Base-by-base conservation (phyloP, 305 asterid species). In the Fraxinus platypoda region DNA sequence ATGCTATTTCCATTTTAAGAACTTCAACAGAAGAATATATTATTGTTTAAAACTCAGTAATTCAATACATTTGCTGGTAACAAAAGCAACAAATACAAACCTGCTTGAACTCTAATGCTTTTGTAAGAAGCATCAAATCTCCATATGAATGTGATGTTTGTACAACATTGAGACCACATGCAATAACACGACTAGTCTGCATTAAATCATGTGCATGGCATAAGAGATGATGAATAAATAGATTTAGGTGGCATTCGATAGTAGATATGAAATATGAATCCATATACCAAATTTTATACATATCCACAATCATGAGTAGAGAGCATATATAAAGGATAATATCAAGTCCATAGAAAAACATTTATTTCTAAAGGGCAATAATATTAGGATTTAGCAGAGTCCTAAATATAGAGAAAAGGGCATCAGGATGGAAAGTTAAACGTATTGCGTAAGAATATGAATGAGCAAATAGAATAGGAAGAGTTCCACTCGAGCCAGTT, bases 111-210 rank as follows among this genome's bases (percentile, higher is more conserved):
- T 94, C 95, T 41, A 90, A 90, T 30, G 98, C 99, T 90, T 90
- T 94, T 15, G 86, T 52, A 75, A 90, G 90, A 85, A 96, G 97
- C 93, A 94, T 83, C 83, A 86, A 86, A 75, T 96, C 99, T 72
- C 94, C 98, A 85, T 92, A 92, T 9, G 97, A 87, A 83, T 96
- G 94, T 62, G 93, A 91, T 68, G 99, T 94, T 84, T 90, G 98
- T 34, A 86, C 87, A 80, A 94, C 98, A 75, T 94, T 94, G 74
- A 96, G 98, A 84, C 97, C 85, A 80, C 91, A 87, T 68, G 98
- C 96, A 80, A 96, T 92, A 70, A 64, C 93, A 81, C 81, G 87
- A 86, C 91, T 86, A 83, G 98, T 94, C 99, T 96, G 97, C 89
- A 90, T 80, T 73, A 43, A 54, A 81, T 19, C 81, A 86, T 57